These are phyloP conservation scores for Magnolia officinalis DNA, from an alignment of 164 flowering plant species.

Conservation along the genomic window DNA sequence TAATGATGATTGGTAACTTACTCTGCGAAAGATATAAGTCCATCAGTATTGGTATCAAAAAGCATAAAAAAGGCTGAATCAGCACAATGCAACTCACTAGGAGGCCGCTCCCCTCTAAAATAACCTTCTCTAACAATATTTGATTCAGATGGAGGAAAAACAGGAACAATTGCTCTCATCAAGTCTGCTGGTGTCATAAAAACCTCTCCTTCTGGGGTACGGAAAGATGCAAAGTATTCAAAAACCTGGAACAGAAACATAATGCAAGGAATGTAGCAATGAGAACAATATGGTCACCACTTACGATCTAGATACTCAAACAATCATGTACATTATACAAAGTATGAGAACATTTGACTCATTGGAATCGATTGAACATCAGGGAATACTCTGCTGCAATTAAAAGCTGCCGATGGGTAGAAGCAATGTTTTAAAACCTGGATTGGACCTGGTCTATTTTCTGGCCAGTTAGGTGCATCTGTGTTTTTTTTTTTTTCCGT, in stretches of 20 bases:
- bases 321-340: not conserved
- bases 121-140: conserved; percentile 70
- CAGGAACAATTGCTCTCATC: conserved; percentile 98
- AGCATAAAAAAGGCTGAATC: conserved; percentile 88
- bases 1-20: conserved; percentile 34
- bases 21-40: conserved; percentile 87
- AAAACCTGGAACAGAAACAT: conserved; percentile 53
- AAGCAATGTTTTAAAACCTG: too few species aligned
- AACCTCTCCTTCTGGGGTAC: conserved; percentile 54
- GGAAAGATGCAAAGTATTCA: conserved; percentile 81
- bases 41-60: conserved; percentile 82
- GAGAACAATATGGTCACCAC: not conserved
- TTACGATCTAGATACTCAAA: not conserved
- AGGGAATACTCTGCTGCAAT: too few species aligned
- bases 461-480: too few species aligned
- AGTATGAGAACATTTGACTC: too few species aligned
- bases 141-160: conserved; percentile 93
- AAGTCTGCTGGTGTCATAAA: conserved; percentile 89
- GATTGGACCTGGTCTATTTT: too few species aligned
- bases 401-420: too few species aligned
- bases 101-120: conserved; percentile 68
- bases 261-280: not conserved
- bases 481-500: too few species aligned
- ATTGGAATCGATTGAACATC: too few species aligned
- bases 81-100: conserved; percentile 62